Conservation (phyloP, 2,329 filamentous ascomycete genomes). For the Paracoccidioides brasiliensis region DNA sequence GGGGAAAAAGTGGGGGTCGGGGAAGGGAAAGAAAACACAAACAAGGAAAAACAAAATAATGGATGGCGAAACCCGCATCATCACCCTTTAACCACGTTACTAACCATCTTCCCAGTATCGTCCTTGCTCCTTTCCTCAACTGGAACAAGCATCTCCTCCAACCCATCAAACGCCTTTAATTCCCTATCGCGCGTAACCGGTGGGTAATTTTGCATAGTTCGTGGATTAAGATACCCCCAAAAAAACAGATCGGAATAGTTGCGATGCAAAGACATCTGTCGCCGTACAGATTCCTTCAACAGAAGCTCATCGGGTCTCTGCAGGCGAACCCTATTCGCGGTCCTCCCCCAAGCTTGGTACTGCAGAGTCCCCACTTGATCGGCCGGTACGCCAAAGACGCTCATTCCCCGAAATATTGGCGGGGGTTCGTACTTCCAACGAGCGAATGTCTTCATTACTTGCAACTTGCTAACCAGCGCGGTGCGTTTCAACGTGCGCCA, state of each 20-base stretch:
- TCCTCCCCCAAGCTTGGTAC: constrained; percentile 24
- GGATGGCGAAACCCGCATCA: not conserved
- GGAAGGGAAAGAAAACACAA: not conserved
- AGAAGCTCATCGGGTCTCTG: constrained; percentile 47
- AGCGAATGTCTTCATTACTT: constrained; percentile 45
- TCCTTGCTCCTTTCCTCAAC: constrained; percentile 1
- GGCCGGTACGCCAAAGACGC: constrained; percentile 41
- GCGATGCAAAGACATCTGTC: constrained; percentile 41
- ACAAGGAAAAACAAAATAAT: not conserved
- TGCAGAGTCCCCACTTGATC: constrained; percentile 39
- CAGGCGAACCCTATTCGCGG: constrained; percentile 32
- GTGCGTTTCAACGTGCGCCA: constrained; percentile 48
- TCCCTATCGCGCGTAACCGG: constrained; percentile 41
- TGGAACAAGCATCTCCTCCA: constrained; percentile 7
- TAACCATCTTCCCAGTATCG: not conserved
- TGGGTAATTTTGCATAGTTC: constrained; percentile 39
- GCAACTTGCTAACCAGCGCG: constrained; percentile 36
- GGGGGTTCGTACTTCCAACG: constrained; percentile 40
- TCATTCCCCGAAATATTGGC: constrained; percentile 12
- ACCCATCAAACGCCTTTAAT: constrained; percentile 30
- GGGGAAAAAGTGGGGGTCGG: not conserved
- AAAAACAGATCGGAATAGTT: constrained; percentile 45
- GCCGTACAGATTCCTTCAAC: constrained; percentile 40
- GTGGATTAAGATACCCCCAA: constrained; percentile 49
- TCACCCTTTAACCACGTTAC: constrained; percentile 3